Evolutionary conservation across 2,329 filamentous ascomycete genomes (phyloP).

Genomic region (Aspergillus sclerotialis): DNA sequence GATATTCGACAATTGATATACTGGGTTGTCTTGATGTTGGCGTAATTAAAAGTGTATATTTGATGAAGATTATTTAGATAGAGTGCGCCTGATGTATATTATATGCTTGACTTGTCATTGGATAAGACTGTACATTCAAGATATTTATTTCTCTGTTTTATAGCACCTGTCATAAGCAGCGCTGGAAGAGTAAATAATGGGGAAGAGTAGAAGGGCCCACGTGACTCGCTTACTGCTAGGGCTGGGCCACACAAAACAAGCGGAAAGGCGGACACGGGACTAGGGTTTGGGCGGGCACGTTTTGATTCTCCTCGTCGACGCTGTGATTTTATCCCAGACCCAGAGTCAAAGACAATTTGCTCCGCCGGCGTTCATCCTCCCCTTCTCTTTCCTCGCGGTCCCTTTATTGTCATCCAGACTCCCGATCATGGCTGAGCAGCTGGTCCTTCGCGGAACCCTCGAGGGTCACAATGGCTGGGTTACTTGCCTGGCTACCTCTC

Average conservation of each 20-base stretch:
- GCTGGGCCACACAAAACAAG: slow-evolving; percentile 18
- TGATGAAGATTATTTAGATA: no score
- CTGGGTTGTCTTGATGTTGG: no score
- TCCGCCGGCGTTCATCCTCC: slow-evolving; percentile 33
- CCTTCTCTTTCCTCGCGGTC: slow-evolving; percentile 30
- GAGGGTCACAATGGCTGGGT: slow-evolving; percentile 99
- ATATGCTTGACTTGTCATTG: no score
- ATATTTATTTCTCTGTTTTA: no score
- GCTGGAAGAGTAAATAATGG: background rate
- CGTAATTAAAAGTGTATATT: no score
- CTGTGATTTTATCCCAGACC: slow-evolving; percentile 32
- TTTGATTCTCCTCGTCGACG: slow-evolving; percentile 28
- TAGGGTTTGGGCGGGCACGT: slow-evolving; percentile 32
- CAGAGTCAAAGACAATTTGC: slow-evolving; percentile 34
- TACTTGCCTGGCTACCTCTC: slow-evolving; percentile 94
- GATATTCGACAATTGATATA: slow-evolving; percentile 25
- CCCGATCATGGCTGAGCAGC: slow-evolving; percentile 74
- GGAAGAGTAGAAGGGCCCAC: no score
- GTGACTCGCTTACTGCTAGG: slow-evolving; percentile 30
- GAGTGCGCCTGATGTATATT: no score
- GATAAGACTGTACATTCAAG: no score
- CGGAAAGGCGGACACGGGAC: slow-evolving; percentile 14
- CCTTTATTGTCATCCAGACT: slow-evolving; percentile 32
- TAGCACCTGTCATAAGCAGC: background rate
- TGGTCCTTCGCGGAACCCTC: slow-evolving; percentile 93